These are phyloP conservation scores for Nitzschia sp. DNA, from an alignment of 108 stramenopile species.

Conservation along the genomic window DNA sequence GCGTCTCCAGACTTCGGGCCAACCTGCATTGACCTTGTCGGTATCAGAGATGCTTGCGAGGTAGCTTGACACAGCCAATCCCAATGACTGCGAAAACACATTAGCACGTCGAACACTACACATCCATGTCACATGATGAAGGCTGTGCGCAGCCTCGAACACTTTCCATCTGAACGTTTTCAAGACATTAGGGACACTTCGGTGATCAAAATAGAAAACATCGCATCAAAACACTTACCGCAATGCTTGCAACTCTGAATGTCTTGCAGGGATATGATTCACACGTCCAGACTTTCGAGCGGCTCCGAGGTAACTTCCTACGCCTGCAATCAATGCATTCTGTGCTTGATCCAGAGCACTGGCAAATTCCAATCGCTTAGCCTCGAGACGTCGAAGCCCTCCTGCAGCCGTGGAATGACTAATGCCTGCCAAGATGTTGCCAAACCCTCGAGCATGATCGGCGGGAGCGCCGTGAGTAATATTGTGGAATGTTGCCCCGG, in stretches of 20 bases:
- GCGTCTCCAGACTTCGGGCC: conserved; percentile 68
- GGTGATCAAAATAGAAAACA: background rate
- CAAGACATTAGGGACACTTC: background rate
- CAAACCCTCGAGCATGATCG: conserved; percentile 87
- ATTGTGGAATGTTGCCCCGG: conserved; percentile 54
- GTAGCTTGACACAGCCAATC: conserved; percentile 74
- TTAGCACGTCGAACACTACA: conserved; percentile 77
- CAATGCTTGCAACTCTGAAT: conserved; percentile 44
- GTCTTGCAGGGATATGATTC: conserved; percentile 60
- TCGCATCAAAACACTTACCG: background rate
- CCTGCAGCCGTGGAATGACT: conserved; percentile 40
- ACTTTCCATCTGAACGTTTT: conserved; percentile 39
- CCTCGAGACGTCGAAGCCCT: conserved; percentile 78
- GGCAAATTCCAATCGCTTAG: conserved; percentile 51
- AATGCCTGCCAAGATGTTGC: conserved; percentile 47
- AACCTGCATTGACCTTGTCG: conserved; percentile 37
- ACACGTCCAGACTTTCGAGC: conserved; percentile 44
- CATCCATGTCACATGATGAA: conserved; percentile 78
- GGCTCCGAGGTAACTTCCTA: conserved; percentile 54
- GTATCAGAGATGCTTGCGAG: conserved; percentile 66
- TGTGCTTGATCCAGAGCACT: conserved; percentile 48
- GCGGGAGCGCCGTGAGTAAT: conserved; percentile 84
- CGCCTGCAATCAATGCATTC: conserved; percentile 46
- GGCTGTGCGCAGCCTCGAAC: conserved; percentile 61
- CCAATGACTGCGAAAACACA: conserved; percentile 82